Percentiles rank a stretch among this genome's conserved stretches.
These are phyloP conservation scores for Piromyces finnis DNA, from an alignment of 192 early-diverging fungal genomes.

Conservation along the genomic window DNA sequence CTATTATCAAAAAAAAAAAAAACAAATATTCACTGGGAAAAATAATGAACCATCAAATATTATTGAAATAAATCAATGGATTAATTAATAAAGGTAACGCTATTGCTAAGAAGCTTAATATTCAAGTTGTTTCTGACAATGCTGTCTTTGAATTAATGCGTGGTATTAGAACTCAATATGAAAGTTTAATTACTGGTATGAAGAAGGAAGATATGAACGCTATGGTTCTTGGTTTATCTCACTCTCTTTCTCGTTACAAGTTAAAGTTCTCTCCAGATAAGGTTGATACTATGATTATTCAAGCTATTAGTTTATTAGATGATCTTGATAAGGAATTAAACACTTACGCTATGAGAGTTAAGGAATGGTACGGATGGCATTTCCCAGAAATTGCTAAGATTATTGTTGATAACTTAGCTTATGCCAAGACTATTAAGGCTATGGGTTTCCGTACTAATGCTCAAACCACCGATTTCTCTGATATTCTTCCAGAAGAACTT, in stretches of 20 bases:
- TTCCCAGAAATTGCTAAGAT: conserved; percentile 98
- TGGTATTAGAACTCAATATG: conserved; percentile 87
- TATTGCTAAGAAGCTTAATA: conserved; percentile 70
- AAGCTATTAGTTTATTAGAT: conserved; percentile 55
- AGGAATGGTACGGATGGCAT: conserved; percentile 99
- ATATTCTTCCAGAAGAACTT: conserved; percentile 78
- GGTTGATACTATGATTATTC: conserved; percentile 59
- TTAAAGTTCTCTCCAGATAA: conserved; percentile 99
- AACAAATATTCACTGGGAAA: too few relatives aligned
- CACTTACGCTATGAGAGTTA: conserved; percentile 89
- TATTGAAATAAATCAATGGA: too few relatives aligned
- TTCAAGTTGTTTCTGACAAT: conserved; percentile 64
- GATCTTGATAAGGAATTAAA: conserved; percentile 99
- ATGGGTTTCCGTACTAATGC: conserved; percentile 78
- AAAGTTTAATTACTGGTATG: conserved; percentile 72
- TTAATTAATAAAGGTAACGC: conserved; percentile 19
- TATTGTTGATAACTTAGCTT: conserved; percentile 87
- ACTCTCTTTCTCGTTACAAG: conserved; percentile 97
- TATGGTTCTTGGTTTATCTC: conserved; percentile 96
- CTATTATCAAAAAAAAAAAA: too few relatives aligned
- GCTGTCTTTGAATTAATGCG: conserved; percentile 83
- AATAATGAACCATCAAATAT: too few relatives aligned
- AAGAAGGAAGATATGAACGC: conserved; percentile 74
- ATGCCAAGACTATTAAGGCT: conserved; percentile 70
- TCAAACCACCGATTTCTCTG: conserved; percentile 53